These are phyloP conservation scores for Jaenimonas drosophilae DNA, from an alignment of 208 protist species.

Conservation along the genomic window DNA sequence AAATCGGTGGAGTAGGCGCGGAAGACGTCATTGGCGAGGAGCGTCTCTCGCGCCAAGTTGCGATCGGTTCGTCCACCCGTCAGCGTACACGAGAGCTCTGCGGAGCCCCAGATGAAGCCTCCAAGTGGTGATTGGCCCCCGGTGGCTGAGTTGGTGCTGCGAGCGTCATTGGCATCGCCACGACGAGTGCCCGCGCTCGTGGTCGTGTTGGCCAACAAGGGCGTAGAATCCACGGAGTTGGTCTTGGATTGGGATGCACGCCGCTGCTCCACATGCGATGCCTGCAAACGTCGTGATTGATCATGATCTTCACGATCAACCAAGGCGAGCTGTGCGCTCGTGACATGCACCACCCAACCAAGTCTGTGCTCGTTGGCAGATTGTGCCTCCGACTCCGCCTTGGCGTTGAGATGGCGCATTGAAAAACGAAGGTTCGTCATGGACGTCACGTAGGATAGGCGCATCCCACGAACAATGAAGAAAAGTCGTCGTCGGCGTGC, in stretches of 20 bases:
- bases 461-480: slow-evolving; percentile 55
- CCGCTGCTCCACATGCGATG: too few species aligned
- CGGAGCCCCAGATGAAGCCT: slow-evolving; percentile 80
- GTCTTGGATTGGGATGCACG: too few species aligned
- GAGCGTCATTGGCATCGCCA: not conserved
- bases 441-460: slow-evolving; percentile 66
- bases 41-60: slow-evolving; percentile 18
- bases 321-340: slow-evolving; percentile 56
- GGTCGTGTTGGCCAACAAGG: too few species aligned
- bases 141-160: not conserved
- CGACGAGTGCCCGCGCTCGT: too few species aligned
- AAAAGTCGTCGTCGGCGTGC: slow-evolving; percentile 28
- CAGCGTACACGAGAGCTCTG: slow-evolving; percentile 60
- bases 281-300: slow-evolving; percentile 37
- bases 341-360: slow-evolving; percentile 48
- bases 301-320: slow-evolving; percentile 83
- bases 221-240: too few species aligned
- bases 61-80: slow-evolving; percentile 40
- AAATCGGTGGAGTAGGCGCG: slow-evolving; percentile 26
- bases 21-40: slow-evolving; percentile 26
- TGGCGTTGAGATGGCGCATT: slow-evolving; percentile 32
- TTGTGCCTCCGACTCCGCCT: slow-evolving; percentile 21
- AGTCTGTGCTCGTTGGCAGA: slow-evolving; percentile 23
- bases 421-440: slow-evolving; percentile 79
- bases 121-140: slow-evolving; percentile 19